These are phyloP conservation scores for Vigna radiata DNA, from an alignment of 306 rosid species.

Conservation along the genomic window DNA sequence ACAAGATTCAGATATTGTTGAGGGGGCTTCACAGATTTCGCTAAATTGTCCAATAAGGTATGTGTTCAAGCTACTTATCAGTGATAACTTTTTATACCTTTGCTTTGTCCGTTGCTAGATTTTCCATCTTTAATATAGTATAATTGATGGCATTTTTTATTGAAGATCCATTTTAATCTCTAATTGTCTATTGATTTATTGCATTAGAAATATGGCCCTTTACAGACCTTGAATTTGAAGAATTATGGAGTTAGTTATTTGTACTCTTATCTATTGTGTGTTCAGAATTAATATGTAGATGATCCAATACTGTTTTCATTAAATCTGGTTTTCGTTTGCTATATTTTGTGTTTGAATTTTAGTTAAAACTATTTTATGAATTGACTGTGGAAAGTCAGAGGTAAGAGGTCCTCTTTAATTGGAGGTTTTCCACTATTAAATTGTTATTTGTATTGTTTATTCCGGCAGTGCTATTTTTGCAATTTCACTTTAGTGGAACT, in stretches of 20 bases:
- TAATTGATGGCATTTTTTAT: constrained; percentile 1
- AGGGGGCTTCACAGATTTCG: constrained; percentile 89
- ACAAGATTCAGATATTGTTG: constrained; percentile 80
- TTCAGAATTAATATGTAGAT: constrained; percentile 13
- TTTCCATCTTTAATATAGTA: constrained; percentile 24
- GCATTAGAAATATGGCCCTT: constrained; percentile 9
- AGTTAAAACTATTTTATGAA: constrained; percentile 3
- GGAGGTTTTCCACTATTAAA: constrained; percentile 5
- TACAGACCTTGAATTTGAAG: background rate
- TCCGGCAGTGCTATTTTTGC: constrained; percentile 12
- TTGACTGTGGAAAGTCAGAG: constrained; percentile 22
- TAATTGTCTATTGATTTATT: constrained; percentile 10
- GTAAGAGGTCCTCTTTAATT: constrained; percentile 9
- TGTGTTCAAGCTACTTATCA: constrained; percentile 42
- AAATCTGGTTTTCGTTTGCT: background rate
- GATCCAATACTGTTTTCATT: constrained; percentile 3
- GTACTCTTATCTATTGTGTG: constrained; percentile 26
- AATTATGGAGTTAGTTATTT: constrained; percentile 9
- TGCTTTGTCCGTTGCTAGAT: constrained; percentile 13
- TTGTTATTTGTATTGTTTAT: constrained; percentile 20
- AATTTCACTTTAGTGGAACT: constrained; percentile 15
- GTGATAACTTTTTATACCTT: constrained; percentile 22
- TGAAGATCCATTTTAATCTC: constrained; percentile 11
- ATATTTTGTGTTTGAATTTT: constrained; percentile 28
- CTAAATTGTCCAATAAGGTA: constrained; percentile 99